Evolutionary conservation across 352 stramenopile species (phyloP).

Genomic region (Pythium utonaiense): DNA sequence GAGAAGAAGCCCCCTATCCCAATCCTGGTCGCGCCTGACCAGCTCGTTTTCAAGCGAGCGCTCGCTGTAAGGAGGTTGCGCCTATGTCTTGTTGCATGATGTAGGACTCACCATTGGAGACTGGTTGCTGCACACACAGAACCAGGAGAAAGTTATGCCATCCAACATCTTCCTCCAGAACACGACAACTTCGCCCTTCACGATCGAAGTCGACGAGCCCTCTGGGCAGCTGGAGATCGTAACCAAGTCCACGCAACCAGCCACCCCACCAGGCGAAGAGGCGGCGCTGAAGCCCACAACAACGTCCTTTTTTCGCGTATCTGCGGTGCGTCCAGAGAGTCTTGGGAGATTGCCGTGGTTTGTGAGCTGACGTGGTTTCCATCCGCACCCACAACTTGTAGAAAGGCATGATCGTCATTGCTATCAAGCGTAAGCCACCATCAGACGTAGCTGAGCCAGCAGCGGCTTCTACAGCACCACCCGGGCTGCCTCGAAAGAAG

Average conservation of each 20-base stretch:
- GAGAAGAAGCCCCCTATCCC: constrained; percentile 28
- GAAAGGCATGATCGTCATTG: constrained; percentile 77
- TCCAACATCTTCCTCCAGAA: constrained; percentile 83
- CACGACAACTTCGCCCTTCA: constrained; percentile 47
- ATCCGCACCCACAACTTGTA: no score
- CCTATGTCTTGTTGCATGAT: neutral
- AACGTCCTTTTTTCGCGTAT: constrained; percentile 40
- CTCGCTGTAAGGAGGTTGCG: constrained; percentile 9
- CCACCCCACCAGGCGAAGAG: constrained; percentile 10
- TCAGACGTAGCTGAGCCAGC: neutral
- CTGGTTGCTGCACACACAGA: constrained; percentile 8
- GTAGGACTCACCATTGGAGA: neutral
- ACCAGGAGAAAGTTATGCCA: constrained; percentile 36
- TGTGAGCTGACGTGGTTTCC: neutral
- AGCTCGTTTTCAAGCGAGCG: constrained; percentile 63
- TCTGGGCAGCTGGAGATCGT: constrained; percentile 60
- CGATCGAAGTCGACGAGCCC: constrained; percentile 57
- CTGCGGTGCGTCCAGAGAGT: constrained; percentile 32
- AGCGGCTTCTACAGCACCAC: neutral
- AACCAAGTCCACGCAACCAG: constrained; percentile 23
- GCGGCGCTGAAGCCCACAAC: neutral
- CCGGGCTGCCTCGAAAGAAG: neutral
- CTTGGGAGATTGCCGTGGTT: neutral
- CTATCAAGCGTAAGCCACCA: constrained; percentile 49
- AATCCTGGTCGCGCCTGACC: constrained; percentile 56